These are phyloP conservation scores for Volvox carteri DNA, from an alignment of 163 green algal genomes.

Conservation along the genomic window DNA sequence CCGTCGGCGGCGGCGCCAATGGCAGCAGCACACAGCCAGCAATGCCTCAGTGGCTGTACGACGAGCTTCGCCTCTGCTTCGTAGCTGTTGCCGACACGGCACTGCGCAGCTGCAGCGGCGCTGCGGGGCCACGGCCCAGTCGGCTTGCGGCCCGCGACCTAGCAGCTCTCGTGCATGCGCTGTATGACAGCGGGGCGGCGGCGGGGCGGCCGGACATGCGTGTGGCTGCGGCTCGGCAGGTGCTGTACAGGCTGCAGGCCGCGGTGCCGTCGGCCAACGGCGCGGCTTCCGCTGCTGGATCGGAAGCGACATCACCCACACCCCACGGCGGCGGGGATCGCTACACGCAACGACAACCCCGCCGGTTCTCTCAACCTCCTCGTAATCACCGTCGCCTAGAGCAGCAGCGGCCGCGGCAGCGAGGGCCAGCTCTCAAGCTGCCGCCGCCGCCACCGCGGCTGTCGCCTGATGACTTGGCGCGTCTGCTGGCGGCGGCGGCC, in stretches of 20 bases:
- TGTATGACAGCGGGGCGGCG: constrained; percentile 20
- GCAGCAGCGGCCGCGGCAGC: neutral
- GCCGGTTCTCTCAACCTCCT: too few relatives aligned
- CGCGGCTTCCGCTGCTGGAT: neutral
- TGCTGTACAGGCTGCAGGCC: neutral
- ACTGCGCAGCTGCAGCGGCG: neutral
- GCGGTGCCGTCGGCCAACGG: neutral
- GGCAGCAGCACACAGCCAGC: too few relatives aligned
- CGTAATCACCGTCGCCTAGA: too few relatives aligned
- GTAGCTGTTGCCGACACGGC: neutral
- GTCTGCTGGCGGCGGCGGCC: constrained; percentile 31
- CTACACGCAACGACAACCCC: too few relatives aligned
- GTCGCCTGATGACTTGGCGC: neutral
- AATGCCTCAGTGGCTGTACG: neutral
- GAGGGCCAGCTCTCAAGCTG: neutral
- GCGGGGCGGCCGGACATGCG: neutral
- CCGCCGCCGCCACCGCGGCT: neutral
- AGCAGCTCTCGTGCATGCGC: neutral
- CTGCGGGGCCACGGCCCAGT: neutral
- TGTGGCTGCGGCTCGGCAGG: neutral
- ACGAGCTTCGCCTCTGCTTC: neutral
- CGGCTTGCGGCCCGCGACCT: neutral
- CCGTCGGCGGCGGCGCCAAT: neutral
- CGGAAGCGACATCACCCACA: neutral
- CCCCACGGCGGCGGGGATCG: neutral